Conservation (phyloP, 768 basidiomycete species). For the Gymnopilus dilepis region DNA sequence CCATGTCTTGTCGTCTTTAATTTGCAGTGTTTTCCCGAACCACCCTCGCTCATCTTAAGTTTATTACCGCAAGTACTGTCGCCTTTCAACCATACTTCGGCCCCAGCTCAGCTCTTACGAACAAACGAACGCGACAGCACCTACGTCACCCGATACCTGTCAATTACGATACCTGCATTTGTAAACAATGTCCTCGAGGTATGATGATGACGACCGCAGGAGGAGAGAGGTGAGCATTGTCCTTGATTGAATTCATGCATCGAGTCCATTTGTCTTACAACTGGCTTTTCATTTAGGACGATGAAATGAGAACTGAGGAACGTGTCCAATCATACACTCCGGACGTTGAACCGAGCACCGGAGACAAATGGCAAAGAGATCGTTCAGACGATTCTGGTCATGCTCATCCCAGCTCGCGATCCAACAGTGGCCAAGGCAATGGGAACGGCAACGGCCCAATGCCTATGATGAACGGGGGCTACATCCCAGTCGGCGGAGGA, state of each 20-base stretch:
- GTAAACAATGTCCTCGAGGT: slow-evolving; percentile 35
- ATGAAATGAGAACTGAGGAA: slow-evolving; percentile 41
- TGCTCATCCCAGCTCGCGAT: slow-evolving; percentile 43
- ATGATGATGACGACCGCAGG: slow-evolving; percentile 63
- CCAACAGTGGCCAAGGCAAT: slow-evolving; percentile 21
- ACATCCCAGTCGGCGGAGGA: slow-evolving; percentile 33
- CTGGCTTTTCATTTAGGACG: slow-evolving; percentile 19
- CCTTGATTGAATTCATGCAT: no score
- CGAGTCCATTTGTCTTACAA: no score
- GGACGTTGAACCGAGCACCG: slow-evolving; percentile 61
- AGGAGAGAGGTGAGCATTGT: slow-evolving; percentile 33
- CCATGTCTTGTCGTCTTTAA: slow-evolving; percentile 40
- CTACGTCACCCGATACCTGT: slow-evolving; percentile 12
- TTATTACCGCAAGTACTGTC: slow-evolving; percentile 14
- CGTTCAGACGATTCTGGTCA: slow-evolving; percentile 53
- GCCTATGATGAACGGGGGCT: slow-evolving; percentile 35
- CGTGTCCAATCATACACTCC: slow-evolving; percentile 50
- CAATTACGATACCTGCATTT: slow-evolving; percentile 14
- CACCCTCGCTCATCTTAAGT: slow-evolving; percentile 25
- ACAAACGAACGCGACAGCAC: slow-evolving; percentile 5
- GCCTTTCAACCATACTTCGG: not conserved
- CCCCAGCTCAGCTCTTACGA: no score
- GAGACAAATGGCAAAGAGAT: slow-evolving; percentile 76
- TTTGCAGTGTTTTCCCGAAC: slow-evolving; percentile 36
- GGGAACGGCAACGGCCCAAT: slow-evolving; percentile 7